A percentile compares a stretch with the other conserved stretches of the same genome.
Evolutionary conservation across 1,284 basidiomycete genomes (phyloP).

Genomic region (Ganoderma meredithae): DNA sequence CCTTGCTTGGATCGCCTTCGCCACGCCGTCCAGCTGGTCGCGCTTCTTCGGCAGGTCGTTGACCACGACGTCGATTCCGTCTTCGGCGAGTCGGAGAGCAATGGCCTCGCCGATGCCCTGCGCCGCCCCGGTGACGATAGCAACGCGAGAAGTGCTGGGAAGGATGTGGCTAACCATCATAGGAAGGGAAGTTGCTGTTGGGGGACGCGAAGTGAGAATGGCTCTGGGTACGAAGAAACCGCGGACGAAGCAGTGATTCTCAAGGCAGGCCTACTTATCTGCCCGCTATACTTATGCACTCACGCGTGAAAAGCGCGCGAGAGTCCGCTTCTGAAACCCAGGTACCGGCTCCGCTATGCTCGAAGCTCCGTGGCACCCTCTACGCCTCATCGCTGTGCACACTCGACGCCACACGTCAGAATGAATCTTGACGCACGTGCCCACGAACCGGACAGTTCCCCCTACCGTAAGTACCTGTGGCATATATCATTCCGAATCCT

Average conservation of each 20-base stretch:
- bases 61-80: constrained; percentile 51
- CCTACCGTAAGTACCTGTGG: neutral
- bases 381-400: neutral
- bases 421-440: neutral
- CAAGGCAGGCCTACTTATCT: neutral
- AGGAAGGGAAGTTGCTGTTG: neutral
- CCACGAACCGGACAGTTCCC: neutral
- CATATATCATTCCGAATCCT: neutral
- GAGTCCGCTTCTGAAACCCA: neutral
- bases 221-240: neutral
- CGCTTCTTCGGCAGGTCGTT: constrained; percentile 45
- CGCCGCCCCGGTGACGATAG: constrained; percentile 48
- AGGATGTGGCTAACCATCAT: neutral
- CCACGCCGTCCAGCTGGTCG: constrained; percentile 40
- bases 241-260: neutral
- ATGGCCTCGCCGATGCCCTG: constrained; percentile 53
- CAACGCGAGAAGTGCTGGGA: constrained; percentile 31
- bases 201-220: neutral
- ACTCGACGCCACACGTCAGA: neutral
- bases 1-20: constrained; percentile 40
- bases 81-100: constrained; percentile 49
- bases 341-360: neutral
- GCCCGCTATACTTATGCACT: neutral
- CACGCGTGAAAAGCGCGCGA: neutral
- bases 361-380: neutral